phyloP scores from a whole-genome alignment of 495 filamentous ascomycete genomes.

The Mycothermus thermophilus region DNA sequence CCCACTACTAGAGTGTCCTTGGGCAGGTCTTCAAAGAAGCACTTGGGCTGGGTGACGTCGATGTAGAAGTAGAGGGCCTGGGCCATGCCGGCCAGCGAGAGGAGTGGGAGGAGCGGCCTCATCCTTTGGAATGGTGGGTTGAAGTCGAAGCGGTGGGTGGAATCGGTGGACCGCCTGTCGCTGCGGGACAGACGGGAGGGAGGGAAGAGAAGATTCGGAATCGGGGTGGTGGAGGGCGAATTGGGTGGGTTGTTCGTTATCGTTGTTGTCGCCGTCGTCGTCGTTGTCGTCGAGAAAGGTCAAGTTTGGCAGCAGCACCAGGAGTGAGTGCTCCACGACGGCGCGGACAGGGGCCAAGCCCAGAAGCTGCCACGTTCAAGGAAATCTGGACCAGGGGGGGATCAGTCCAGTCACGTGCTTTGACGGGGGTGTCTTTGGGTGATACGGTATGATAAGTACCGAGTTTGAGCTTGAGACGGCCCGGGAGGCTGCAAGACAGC shows the following conservation, averaged over 20 bases:
- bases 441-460: too few relatives aligned
- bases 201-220: too few relatives aligned
- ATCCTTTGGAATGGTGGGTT: too few relatives aligned
- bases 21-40: conserved; percentile 94
- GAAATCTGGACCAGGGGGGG: conserved; percentile 22
- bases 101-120: conserved; percentile 37
- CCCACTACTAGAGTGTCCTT: conserved; percentile 96
- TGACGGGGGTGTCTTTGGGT: neutral
- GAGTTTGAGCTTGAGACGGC: too few relatives aligned
- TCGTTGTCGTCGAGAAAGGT: neutral
- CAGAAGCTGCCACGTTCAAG: conserved; percentile 36
- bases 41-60: conserved; percentile 66
- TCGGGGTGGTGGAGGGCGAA: too few relatives aligned
- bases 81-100: conserved; percentile 37
- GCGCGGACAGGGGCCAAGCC: conserved; percentile 8
- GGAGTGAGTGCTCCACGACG: neutral
- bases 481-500: too few relatives aligned
- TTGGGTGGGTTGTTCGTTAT: too few relatives aligned
- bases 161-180: neutral
- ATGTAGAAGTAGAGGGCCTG: conserved; percentile 93
- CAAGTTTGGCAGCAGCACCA: neutral
- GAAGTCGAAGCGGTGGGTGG: too few relatives aligned
- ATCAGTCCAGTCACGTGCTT: conserved; percentile 16
- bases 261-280: neutral
- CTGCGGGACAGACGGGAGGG: conserved; percentile 1